These are phyloP conservation scores for Plasmodium malariae DNA, from an alignment of 169 alveolate genomes.

Conservation along the genomic window DNA sequence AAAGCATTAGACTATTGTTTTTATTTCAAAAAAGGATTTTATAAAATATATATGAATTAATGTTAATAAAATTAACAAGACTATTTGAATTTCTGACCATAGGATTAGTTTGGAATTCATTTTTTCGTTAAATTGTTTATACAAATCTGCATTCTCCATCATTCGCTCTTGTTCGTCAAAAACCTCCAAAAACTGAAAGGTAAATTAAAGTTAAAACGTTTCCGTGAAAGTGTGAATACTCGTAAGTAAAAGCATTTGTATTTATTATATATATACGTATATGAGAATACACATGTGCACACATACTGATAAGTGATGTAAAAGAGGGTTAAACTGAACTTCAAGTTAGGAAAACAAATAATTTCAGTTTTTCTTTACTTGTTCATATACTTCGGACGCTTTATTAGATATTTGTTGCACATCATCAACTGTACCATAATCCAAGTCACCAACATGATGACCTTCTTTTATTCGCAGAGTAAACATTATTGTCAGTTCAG, in stretches of 20 bases:
- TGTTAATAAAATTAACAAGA: slow-evolving; percentile 49
- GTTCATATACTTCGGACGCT: slow-evolving; percentile 33
- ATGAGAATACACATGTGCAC: background rate
- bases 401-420: slow-evolving; percentile 41
- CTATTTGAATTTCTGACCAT: slow-evolving; percentile 71
- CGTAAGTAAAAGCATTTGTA: too few relatives aligned
- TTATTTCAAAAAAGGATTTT: slow-evolving; percentile 74
- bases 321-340: too few relatives aligned
- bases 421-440: slow-evolving; percentile 65
- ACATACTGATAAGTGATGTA: too few relatives aligned
- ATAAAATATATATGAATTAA: slow-evolving; percentile 62
- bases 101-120: slow-evolving; percentile 60
- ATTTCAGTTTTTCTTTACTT: slow-evolving; percentile 34
- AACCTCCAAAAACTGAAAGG: slow-evolving; percentile 57
- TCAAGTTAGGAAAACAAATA: too few relatives aligned
- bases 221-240: too few relatives aligned
- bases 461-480: slow-evolving; percentile 56
- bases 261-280: background rate
- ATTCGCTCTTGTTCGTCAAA: slow-evolving; percentile 68
- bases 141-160: slow-evolving; percentile 68
- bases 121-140: slow-evolving; percentile 71
- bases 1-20: slow-evolving; percentile 70
- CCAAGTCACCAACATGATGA: slow-evolving; percentile 14
- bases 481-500: slow-evolving; percentile 68
- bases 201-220: background rate